Percentiles rank a stretch among this genome's conserved stretches.
phyloP scores from a whole-genome alignment of 2,329 filamentous ascomycete species.

The Fusarium phyllophilum region DNA sequence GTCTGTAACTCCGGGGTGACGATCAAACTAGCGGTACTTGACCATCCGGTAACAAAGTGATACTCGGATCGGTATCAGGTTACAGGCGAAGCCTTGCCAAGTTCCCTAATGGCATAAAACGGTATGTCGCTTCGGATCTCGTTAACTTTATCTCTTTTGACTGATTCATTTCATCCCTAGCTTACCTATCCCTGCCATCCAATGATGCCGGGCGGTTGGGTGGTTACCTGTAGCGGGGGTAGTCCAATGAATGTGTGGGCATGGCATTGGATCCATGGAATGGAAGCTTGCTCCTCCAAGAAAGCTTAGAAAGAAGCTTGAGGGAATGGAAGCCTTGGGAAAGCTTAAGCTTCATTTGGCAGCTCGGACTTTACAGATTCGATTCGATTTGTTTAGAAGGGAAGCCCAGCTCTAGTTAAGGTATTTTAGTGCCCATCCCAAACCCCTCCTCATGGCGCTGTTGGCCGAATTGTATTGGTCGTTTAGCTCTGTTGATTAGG shows the following conservation, averaged over 20 bases:
- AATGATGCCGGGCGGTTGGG: background rate
- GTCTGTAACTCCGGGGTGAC: conserved; percentile 23
- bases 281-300: conserved; percentile 7
- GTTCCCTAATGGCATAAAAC: background rate
- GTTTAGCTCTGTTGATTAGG: background rate
- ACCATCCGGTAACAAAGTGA: conserved; percentile 33
- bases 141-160: background rate
- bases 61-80: conserved; percentile 26
- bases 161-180: background rate
- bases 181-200: background rate
- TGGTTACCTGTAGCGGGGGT: background rate
- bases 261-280: background rate
- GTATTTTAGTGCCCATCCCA: background rate
- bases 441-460: conserved; percentile 14
- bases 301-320: background rate
- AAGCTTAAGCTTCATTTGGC: conserved; percentile 2
- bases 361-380: background rate
- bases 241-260: background rate
- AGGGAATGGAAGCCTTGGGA: background rate
- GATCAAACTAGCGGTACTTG: conserved; percentile 32
- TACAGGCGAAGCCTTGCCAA: background rate
- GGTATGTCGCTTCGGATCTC: background rate
- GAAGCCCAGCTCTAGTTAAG: background rate
- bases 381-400: background rate
- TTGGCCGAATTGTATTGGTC: conserved; percentile 10